Evolutionary conservation across 768 basidiomycete genomes (phyloP).

Genomic region (Scleroderma bovista): DNA sequence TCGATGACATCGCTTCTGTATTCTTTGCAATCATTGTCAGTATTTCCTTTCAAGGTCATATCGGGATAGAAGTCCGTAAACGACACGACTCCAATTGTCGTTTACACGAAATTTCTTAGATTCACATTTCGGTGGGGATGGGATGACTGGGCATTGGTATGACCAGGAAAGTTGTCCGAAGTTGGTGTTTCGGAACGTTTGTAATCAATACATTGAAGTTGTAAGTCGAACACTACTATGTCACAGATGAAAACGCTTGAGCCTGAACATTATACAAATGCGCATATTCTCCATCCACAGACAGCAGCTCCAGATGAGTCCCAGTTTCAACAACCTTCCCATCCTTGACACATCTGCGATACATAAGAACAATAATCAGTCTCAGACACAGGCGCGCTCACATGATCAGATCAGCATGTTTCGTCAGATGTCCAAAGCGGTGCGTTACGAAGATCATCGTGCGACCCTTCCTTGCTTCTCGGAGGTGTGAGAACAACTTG

Average conservation of each 20-base stretch:
- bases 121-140: too few species aligned
- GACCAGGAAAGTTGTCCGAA: too few species aligned
- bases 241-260: conserved; percentile 18
- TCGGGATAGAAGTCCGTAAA: too few species aligned
- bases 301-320: conserved; percentile 27
- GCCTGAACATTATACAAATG: conserved; percentile 30
- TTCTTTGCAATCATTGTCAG: too few species aligned
- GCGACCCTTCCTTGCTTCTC: conserved; percentile 23
- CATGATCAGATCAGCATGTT: conserved; percentile 34
- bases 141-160: too few species aligned
- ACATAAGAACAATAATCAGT: neutral
- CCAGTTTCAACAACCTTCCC: conserved; percentile 29
- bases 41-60: too few species aligned
- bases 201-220: neutral
- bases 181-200: too few species aligned
- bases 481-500: conserved; percentile 24
- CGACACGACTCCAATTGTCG: too few species aligned
- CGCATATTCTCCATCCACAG: conserved; percentile 27
- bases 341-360: conserved; percentile 29
- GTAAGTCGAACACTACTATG: neutral
- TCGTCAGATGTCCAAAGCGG: conserved; percentile 34
- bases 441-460: conserved; percentile 40
- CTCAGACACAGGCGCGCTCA: conserved; percentile 14
- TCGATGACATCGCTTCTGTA: too few species aligned
- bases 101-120: too few species aligned